Base-by-base conservation (phyloP, 2,329 filamentous ascomycete genomes). In the Lasiodiplodia hormozganensis region DNA sequence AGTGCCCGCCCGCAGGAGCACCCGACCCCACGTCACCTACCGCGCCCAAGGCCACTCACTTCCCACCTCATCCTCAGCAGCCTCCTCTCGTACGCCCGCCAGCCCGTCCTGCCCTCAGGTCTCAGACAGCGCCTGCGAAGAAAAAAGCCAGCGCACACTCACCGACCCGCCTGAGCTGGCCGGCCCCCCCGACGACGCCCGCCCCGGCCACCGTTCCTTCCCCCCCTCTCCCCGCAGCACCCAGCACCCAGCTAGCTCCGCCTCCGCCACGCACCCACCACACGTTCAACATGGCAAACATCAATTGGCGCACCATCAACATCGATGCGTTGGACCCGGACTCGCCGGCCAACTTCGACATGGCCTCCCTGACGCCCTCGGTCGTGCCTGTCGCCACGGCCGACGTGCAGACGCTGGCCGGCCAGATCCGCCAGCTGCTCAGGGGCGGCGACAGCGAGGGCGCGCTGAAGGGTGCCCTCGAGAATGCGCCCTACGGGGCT, bases 281-380 rank as follows among this genome's bases (percentile, higher is more conserved):
- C 64, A 28, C 25, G 23, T 36, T 68, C 69, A 73, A 70, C 70
- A 84, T 84, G 83, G 80, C 83, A 52, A 75, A 79, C 67, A 80
- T 87, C 81, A 90, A 90, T 79, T 90, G 87, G 84, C 92, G 94
- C 81, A 97, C 93, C 73, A 96, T 97, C 86, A 93, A 97, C 86
- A 91, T 97, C 80, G 94, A 97, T 80, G 90, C 91, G 74, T 87
- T 97, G 75, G 92, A 96, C 80, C 93, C 94, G 69, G 94, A 98
- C 81, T 96, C 93, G 75, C 88, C 92, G 73, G 84, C 89, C 81
- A 98, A 97, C 87, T 98, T 98, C 84, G 92, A 96, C 82, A 89
- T 92, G 71, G 88, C 90, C 69, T 93, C 93, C 21, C 89, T 98
- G 74, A 90, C 92, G 72, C 93, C 94, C 43, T 87, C 91, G 53